Base-by-base conservation (phyloP, 1,139 yeast genomes). In the Kodamaea arcana region DNA sequence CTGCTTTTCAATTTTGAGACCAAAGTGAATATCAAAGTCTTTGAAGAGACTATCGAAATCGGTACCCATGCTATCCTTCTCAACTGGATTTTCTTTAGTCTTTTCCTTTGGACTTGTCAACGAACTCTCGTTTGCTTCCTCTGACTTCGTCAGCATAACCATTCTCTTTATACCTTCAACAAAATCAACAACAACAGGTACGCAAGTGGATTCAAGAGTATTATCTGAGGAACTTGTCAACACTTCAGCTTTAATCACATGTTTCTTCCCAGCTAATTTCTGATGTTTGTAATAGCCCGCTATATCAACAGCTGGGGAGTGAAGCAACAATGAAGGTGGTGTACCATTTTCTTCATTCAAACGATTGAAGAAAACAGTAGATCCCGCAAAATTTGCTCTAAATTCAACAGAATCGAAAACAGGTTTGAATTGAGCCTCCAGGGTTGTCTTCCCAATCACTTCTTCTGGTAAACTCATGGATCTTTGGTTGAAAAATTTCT, bases 291-390 rank as follows among this genome's bases (percentile, higher is more conserved):
- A 70, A 39, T 50, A 53, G 8, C 62, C 54, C 3, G 75, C 69
- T 8, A 85, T 68, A 33, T 68, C 70, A 2, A 90, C 76, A 1
- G 90, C 84, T 0, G 98, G 98, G 0, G 95, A 78, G 35, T 77
- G 83, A 22, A 90, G 58, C 29, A 68, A 72, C 18, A 88, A 63
- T 0, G 90, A 75, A 0, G 84, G 80, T 0, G 75, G 45, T 33
- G 63, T 41, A 35, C 68, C 49, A 7, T 65, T 60, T 43, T 69
- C 57, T 43, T 65, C 69, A 30, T 65, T 64, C 21, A 75, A 59
- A 31, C 75, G 69, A 35, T 69, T 65, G 14, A 83, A 61, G 37
- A 69, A 65, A 10, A 83, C 75, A n/a, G 72, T 72, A 12, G 90
- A 83, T 35, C 94, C 94, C 6, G 78, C 87, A 63, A 80, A 83